These are phyloP conservation scores for Exophiala phaeomuriformis DNA, from an alignment of 2,329 filamentous ascomycete genomes.

Conservation along the genomic window DNA sequence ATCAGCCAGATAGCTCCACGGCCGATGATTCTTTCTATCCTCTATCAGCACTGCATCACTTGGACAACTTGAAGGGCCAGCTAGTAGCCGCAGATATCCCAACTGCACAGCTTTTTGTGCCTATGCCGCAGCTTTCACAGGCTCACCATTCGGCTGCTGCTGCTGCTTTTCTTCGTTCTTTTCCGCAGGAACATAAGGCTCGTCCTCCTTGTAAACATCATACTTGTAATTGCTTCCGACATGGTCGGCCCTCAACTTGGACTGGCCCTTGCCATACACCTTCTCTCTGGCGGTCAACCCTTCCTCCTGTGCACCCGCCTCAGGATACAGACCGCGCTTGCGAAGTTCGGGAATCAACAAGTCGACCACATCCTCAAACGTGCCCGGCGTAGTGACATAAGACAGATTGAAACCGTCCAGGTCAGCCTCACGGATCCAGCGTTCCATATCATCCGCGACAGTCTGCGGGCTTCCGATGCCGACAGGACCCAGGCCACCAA, in stretches of 20 bases:
- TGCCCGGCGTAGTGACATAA: constrained; percentile 47
- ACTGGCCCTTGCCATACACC: constrained; percentile 55
- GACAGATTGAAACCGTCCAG: constrained; percentile 64
- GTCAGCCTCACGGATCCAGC: constrained; percentile 61
- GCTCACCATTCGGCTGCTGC: neutral
- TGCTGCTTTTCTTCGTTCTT: constrained; percentile 10
- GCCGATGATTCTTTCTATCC: too few species aligned
- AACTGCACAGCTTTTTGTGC: neutral
- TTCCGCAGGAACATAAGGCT: constrained; percentile 30
- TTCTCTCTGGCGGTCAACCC: constrained; percentile 52
- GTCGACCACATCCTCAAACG: constrained; percentile 48
- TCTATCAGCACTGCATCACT: too few species aligned
- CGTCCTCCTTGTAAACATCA: constrained; percentile 52
- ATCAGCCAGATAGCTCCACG: too few species aligned
- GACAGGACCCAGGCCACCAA: constrained; percentile 46
- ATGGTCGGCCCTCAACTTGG: constrained; percentile 52
- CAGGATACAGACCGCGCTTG: constrained; percentile 35
- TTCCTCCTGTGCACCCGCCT: constrained; percentile 26
- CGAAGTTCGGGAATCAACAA: constrained; percentile 44
- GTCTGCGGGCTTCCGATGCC: constrained; percentile 52
- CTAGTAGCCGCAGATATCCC: too few species aligned
- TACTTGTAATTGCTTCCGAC: constrained; percentile 55
- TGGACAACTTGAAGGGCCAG: too few species aligned
- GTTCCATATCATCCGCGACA: constrained; percentile 61
- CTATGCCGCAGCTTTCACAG: neutral